Conservation (phyloP, 2,329 filamentous ascomycete genomes). For the Mycocentrospora acerina region DNA sequence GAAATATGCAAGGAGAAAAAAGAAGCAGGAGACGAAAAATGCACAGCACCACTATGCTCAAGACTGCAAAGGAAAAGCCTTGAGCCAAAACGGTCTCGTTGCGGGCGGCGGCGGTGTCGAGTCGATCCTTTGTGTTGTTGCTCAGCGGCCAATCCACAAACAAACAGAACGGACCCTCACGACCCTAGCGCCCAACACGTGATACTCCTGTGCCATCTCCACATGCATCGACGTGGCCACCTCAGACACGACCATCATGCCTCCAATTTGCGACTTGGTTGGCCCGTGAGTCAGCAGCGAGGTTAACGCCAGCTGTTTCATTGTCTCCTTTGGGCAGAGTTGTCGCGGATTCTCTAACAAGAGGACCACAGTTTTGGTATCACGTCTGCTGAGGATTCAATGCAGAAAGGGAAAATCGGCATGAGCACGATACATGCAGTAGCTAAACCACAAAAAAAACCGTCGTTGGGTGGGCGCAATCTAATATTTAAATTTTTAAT, state of each 20-base stretch:
- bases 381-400: too few relatives aligned
- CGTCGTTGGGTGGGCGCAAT: too few relatives aligned
- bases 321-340: too few relatives aligned
- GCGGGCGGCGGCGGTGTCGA: conserved; percentile 20
- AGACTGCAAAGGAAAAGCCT: conserved; percentile 8
- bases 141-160: conserved; percentile 28
- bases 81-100: conserved; percentile 19
- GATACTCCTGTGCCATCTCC: conserved; percentile 1
- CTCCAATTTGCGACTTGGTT: too few relatives aligned
- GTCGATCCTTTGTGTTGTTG: conserved; percentile 27
- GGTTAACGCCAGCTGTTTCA: too few relatives aligned
- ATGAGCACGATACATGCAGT: too few relatives aligned
- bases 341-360: too few relatives aligned
- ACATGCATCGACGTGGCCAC: not conserved
- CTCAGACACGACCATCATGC: not conserved
- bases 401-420: too few relatives aligned
- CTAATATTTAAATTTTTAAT: too few relatives aligned
- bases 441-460: too few relatives aligned
- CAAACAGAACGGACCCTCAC: conserved; percentile 31
- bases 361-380: too few relatives aligned
- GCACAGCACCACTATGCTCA: conserved; percentile 17
- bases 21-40: conserved; percentile 7
- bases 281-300: too few relatives aligned
- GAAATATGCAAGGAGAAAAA: conserved; percentile 11
- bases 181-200: conserved; percentile 21